Conservation (phyloP, 169 alveolate species). For the Plasmodium inui region DNA sequence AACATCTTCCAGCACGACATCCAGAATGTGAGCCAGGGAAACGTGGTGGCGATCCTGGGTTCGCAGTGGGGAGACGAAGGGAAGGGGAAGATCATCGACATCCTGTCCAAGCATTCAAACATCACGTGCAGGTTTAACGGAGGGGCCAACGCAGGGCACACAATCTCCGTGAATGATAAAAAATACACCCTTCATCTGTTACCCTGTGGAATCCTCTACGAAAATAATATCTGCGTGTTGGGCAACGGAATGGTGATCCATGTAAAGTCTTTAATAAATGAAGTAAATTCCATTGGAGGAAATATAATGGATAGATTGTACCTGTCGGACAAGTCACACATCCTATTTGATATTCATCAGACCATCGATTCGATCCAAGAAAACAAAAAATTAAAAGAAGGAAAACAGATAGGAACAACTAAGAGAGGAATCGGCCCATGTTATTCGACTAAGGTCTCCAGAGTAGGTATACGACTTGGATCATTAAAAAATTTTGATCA, state of each 20-base stretch:
- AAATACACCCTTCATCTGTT: slow-evolving; percentile 93
- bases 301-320: slow-evolving; percentile 81
- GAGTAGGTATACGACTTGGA: slow-evolving; percentile 93
- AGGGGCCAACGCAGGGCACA: slow-evolving; percentile 96
- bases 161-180: slow-evolving; percentile 85
- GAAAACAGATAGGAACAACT: slow-evolving; percentile 94
- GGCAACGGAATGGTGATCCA: slow-evolving; percentile 96
- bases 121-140: slow-evolving; percentile 94
- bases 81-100: slow-evolving; percentile 96
- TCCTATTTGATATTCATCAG: slow-evolving; percentile 89
- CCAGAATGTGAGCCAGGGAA: slow-evolving; percentile 33
- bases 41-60: slow-evolving; percentile 89
- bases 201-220: slow-evolving; percentile 94
- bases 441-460: slow-evolving; percentile 90
- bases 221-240: slow-evolving; percentile 84
- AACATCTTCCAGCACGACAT: slow-evolving; percentile 65
- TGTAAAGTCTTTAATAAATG: slow-evolving; percentile 77
- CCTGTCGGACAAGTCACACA: slow-evolving; percentile 93
- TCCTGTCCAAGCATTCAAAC: slow-evolving; percentile 90
- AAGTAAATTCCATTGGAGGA: slow-evolving; percentile 73
- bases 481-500: slow-evolving; percentile 85
- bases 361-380: slow-evolving; percentile 84
- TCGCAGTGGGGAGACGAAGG: slow-evolving; percentile 99
- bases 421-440: slow-evolving; percentile 96
- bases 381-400: slow-evolving; percentile 71